Conservation (phyloP, 495 filamentous ascomycete genomes). For the Tetracladium marchalianum region DNA sequence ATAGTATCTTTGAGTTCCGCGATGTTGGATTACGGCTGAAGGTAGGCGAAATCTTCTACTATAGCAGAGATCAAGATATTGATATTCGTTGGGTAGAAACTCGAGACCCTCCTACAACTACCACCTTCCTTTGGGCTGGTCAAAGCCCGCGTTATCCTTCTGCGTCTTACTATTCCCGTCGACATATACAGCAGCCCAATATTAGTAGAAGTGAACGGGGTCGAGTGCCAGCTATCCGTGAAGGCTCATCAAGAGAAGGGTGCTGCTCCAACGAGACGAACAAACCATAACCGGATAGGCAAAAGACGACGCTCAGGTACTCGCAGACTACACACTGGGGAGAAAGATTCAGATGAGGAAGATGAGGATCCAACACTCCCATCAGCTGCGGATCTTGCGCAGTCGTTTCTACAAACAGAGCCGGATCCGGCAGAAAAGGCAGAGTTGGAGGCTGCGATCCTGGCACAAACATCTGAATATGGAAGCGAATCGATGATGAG, state of each 20-base stretch:
- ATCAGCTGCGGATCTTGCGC: conserved; percentile 72
- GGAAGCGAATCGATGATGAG: conserved; percentile 40
- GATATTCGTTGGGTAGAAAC: conserved; percentile 44
- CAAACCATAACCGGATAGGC: conserved; percentile 19
- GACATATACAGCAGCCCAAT: conserved; percentile 76
- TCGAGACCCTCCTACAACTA: conserved; percentile 61
- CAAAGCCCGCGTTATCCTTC: conserved; percentile 56
- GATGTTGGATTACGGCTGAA: conserved; percentile 69
- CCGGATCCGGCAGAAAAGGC: conserved; percentile 57
- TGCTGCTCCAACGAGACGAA: conserved; percentile 17
- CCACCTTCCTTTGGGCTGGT: conserved; percentile 56
- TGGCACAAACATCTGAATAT: conserved; percentile 55
- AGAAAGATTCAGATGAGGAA: conserved; percentile 2
- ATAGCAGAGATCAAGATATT: conserved; percentile 1
- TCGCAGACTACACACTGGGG: no score
- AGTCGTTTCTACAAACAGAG: conserved; percentile 80
- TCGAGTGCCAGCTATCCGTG: conserved; percentile 52
- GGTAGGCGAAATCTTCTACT: conserved; percentile 34
- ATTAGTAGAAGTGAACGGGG: conserved; percentile 63
- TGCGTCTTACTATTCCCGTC: conserved; percentile 70
- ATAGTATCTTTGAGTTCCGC: conserved; percentile 66
- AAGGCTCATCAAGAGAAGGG: conserved; percentile 10
- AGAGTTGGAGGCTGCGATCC: conserved; percentile 67
- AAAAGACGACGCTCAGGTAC: conserved; percentile 1
- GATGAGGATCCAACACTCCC: conserved; percentile 43